phyloP scores from a whole-genome alignment of 2,329 filamentous ascomycete genomes.

The Bretziella fagacearum region DNA sequence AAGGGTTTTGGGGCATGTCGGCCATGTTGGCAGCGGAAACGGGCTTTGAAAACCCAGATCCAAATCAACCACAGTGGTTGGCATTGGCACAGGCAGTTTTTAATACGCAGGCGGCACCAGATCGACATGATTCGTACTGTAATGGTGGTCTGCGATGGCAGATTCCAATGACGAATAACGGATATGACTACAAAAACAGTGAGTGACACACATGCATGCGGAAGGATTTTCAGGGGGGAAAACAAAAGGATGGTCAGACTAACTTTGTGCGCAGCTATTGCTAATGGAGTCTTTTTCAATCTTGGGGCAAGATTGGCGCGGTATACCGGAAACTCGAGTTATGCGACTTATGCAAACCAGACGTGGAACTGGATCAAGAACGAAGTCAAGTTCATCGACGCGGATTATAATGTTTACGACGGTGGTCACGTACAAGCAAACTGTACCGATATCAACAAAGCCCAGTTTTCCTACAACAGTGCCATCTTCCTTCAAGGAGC shows the following conservation, averaged over 20 bases:
- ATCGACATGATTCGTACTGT: constrained; percentile 49
- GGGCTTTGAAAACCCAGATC: constrained; percentile 41
- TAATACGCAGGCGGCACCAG: constrained; percentile 38
- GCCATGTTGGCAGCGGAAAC: constrained; percentile 51
- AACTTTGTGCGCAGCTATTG: constrained; percentile 28
- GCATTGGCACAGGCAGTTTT: constrained; percentile 54
- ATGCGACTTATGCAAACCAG: constrained; percentile 39
- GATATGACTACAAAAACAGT: constrained; percentile 61
- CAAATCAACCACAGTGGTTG: constrained; percentile 40
- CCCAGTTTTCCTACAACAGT: constrained; percentile 40
- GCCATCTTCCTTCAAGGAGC: constrained; percentile 36
- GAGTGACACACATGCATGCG: constrained; percentile 16
- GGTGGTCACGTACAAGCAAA: constrained; percentile 33
- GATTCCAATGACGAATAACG: constrained; percentile 55
- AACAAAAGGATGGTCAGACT: neutral
- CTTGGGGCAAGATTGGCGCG: constrained; percentile 51
- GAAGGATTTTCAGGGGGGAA: neutral
- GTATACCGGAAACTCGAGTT: constrained; percentile 51
- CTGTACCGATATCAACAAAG: constrained; percentile 34
- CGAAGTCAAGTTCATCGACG: constrained; percentile 33
- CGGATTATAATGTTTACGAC: constrained; percentile 42
- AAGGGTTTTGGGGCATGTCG: constrained; percentile 53
- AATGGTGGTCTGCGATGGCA: constrained; percentile 61
- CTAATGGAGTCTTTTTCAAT: constrained; percentile 48
- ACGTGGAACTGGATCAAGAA: constrained; percentile 38